Conservation (phyloP, 352 stramenopile species). For the Globisporangium apiculatum region DNA sequence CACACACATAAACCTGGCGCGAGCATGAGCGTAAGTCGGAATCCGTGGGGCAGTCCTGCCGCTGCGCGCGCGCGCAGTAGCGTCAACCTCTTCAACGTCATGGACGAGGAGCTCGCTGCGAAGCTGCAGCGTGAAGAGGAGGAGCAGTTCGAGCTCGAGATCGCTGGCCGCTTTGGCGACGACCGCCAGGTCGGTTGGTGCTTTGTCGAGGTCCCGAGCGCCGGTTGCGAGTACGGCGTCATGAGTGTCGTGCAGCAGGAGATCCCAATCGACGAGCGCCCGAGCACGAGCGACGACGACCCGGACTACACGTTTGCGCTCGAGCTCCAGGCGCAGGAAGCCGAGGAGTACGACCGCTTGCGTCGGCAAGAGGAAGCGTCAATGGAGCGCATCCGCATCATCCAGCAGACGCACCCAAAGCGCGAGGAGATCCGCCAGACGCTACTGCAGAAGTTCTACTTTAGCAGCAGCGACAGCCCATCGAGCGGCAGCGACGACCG, state of each 20-base stretch:
- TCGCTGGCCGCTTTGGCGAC: constrained; percentile 55
- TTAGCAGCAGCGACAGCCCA: constrained; percentile 19
- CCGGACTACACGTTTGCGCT: constrained; percentile 70
- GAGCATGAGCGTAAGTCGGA: constrained; percentile 13
- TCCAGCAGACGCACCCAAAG: constrained; percentile 45
- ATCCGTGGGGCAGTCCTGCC: constrained; percentile 23
- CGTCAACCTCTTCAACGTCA: constrained; percentile 57
- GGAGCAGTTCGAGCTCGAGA: constrained; percentile 57
- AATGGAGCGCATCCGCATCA: constrained; percentile 53
- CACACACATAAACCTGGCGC: not conserved
- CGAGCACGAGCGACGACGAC: constrained; percentile 22
- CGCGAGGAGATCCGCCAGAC: constrained; percentile 39
- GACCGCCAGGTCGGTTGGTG: constrained; percentile 56
- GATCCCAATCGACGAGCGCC: constrained; percentile 36
- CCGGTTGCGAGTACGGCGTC: constrained; percentile 38
- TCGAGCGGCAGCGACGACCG: constrained; percentile 6
- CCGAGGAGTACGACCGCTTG: constrained; percentile 67
- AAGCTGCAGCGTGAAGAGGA: constrained; percentile 69
- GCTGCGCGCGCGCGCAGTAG: constrained; percentile 12
- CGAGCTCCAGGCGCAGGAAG: constrained; percentile 62
- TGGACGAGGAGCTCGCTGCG: constrained; percentile 60
- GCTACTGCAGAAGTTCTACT: constrained; percentile 35
- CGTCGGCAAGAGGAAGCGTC: constrained; percentile 59
- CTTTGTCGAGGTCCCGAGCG: constrained; percentile 67
- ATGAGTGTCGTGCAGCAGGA: constrained; percentile 75